Percentiles rank a stretch among this genome's conserved stretches.
These are phyloP conservation scores for Clarireedia sp. DNA, from an alignment of 2,329 filamentous ascomycete genomes.

Conservation along the genomic window DNA sequence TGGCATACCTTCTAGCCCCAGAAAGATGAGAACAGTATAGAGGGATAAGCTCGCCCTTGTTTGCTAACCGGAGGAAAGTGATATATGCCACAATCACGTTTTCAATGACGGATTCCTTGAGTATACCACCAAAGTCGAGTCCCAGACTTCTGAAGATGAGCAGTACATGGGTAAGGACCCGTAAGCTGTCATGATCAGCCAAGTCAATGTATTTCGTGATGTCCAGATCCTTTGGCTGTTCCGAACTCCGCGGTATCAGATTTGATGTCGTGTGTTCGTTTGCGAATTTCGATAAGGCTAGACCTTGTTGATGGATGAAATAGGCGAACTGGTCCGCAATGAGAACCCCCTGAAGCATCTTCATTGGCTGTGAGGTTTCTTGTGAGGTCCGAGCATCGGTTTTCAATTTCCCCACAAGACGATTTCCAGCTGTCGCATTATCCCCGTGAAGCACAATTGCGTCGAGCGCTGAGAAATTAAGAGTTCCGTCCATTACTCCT, in stretches of 20 bases:
- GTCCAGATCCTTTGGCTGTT: slow-evolving; percentile 31
- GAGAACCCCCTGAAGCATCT: slow-evolving; percentile 68
- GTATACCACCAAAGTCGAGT: slow-evolving; percentile 36
- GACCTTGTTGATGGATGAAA: slow-evolving; percentile 52
- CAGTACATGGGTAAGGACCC: slow-evolving; percentile 62
- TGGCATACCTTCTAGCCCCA: slow-evolving; percentile 55
- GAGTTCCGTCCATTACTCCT: slow-evolving; percentile 44
- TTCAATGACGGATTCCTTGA: slow-evolving; percentile 41
- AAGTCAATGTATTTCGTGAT: slow-evolving; percentile 44
- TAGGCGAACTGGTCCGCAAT: slow-evolving; percentile 54
- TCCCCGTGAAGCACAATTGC: slow-evolving; percentile 55
- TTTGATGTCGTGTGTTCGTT: slow-evolving; percentile 37
- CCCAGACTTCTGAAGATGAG: slow-evolving; percentile 58
- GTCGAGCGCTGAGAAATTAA: slow-evolving; percentile 56
- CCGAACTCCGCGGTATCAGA: slow-evolving; percentile 35
- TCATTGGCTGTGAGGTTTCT: slow-evolving; percentile 58
- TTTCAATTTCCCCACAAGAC: slow-evolving; percentile 54
- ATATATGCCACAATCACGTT: slow-evolving; percentile 78
- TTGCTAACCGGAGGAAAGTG: slow-evolving; percentile 63
- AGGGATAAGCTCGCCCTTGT: slow-evolving; percentile 72
- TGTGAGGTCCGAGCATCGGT: slow-evolving; percentile 44
- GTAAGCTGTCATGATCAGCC: slow-evolving; percentile 55
- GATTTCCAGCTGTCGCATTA: slow-evolving; percentile 42
- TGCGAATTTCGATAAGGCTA: slow-evolving; percentile 40
- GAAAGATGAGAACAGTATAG: slow-evolving; percentile 79